phyloP scores from a whole-genome alignment of 1,139 yeast genomes.

The Candida tropicalis region DNA sequence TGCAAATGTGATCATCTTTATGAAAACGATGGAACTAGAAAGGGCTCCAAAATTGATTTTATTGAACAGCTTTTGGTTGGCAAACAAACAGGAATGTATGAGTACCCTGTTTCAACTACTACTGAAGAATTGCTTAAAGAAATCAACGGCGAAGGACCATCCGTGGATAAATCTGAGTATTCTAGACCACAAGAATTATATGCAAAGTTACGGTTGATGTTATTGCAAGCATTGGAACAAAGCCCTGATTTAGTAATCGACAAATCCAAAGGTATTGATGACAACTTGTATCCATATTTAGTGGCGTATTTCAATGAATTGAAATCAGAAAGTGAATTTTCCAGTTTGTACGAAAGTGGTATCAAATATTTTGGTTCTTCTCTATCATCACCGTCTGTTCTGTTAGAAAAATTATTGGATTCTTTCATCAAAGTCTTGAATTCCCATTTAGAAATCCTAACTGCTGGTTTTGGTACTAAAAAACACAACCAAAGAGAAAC shows the following conservation, averaged over 20 bases:
- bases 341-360: neutral
- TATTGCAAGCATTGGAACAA: neutral
- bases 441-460: slow-evolving; percentile 5
- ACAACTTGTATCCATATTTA: slow-evolving; percentile 15
- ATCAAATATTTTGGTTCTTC: neutral
- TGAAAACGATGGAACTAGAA: neutral
- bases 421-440: slow-evolving; percentile 5
- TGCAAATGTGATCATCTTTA: neutral
- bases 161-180: neutral
- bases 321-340: neutral
- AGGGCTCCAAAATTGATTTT: neutral
- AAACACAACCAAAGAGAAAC: slow-evolving; percentile 4
- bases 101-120: neutral
- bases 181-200: neutral
- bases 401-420: slow-evolving; percentile 2
- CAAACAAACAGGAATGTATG: neutral
- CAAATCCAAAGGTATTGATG: slow-evolving; percentile 5
- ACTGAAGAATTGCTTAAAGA: neutral
- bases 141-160: neutral
- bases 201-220: neutral
- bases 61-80: slow-evolving; percentile 1
- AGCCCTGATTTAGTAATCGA: neutral
- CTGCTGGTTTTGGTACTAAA: neutral
- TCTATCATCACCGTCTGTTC: neutral
- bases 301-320: slow-evolving; percentile 3